Evolutionary conservation across 2,329 filamentous ascomycete species (phyloP), one percentile per base, ranked within the genome.

Genomic region (Hyphodiscus sp.): DNA sequence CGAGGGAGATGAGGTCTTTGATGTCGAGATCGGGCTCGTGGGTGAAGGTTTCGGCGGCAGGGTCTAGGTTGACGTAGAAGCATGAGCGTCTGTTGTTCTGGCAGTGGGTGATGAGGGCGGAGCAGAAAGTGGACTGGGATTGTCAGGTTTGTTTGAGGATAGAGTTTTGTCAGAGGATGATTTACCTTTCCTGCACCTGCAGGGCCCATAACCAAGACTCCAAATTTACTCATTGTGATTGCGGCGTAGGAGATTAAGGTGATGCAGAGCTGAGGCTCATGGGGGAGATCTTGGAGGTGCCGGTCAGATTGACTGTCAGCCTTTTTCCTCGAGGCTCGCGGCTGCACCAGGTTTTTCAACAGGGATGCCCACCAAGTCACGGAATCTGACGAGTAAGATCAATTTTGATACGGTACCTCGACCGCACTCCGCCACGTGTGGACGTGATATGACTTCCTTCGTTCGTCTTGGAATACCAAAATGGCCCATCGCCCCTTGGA

Each of bases 51-150:
- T 96, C 91, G 68, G 94, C 94, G 53, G 94, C 94, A 7, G 94
- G 94, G 70, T 99, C 94, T 66, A 99, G 89, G 74, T 99, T 99
- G 69, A 99, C 87, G 73, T 97, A 99, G 79, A 95, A 96, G 71
- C 88, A 89, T 48, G 91, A 95, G n/a, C 91, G 88, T 52, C 89
- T 88, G 71, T 89, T 91, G 68, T 91, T 87, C 64, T 89, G 85
- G 23, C 97, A 85, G 67, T 97, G 90, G 56, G 94, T 91, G 69
- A 97, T 96, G 64, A 99, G 81, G 63, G 90, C 83, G 54, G 89
- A 86, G 76, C 91, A 96, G 72, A 99, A 99, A 58, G 94, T 99
- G 26, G 91, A 95, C 81, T 90, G 61, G 11, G 45, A 26, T 10
- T 47, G 20, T 53, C 42, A 53, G 52, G 48, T 54, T 49, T 29